Evolutionary conservation across 2,329 filamentous ascomycete genomes (phyloP).

Genomic region (Beauveria sp.): DNA sequence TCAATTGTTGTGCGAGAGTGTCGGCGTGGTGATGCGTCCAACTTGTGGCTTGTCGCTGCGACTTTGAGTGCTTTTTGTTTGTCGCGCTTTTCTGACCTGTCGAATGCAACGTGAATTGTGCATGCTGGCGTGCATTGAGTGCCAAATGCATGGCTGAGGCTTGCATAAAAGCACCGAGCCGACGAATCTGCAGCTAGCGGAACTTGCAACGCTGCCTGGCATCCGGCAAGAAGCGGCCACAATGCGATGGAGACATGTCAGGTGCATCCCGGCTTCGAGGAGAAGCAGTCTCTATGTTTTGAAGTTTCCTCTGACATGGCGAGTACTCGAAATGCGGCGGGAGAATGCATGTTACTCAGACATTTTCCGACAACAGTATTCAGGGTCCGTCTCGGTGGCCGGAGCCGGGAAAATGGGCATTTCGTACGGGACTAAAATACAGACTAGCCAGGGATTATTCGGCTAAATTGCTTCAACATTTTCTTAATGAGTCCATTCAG

Average conservation of each 20-base stretch:
- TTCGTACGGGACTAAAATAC: background rate
- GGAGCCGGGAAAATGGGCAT: background rate
- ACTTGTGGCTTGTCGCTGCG: background rate
- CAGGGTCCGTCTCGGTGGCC: background rate
- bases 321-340: too few relatives aligned
- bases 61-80: background rate
- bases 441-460: background rate
- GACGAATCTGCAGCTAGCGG: background rate
- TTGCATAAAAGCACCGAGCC: background rate
- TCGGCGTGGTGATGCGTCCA: background rate
- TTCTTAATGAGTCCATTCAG: background rate
- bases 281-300: background rate
- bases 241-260: constrained; percentile 5
- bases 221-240: background rate
- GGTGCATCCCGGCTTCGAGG: background rate
- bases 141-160: background rate
- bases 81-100: constrained; percentile 2
- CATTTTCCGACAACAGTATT: background rate
- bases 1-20: background rate
- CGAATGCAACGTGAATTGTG: background rate
- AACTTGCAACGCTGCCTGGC: background rate
- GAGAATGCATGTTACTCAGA: too few relatives aligned
- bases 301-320: too few relatives aligned
- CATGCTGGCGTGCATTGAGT: background rate
- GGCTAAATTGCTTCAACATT: background rate